These are phyloP conservation scores for Paramecium biaurelia DNA, from an alignment of 73 alveolate species.

Conservation along the genomic window DNA sequence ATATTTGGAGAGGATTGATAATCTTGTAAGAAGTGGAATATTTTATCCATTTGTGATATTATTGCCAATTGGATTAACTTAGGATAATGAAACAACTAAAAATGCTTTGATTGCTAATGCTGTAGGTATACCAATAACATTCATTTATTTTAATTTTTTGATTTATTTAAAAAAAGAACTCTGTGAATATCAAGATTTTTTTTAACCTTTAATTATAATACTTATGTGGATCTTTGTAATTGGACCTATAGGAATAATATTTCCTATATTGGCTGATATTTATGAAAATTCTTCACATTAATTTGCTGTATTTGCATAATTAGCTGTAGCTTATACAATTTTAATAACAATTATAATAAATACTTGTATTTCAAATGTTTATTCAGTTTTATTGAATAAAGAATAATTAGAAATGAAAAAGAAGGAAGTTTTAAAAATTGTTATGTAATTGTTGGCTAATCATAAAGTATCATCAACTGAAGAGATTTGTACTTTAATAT, in stretches of 20 bases:
- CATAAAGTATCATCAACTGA: not conserved
- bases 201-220: not conserved
- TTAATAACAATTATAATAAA: not conserved
- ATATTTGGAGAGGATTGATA: not conserved
- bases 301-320: constrained; percentile 9
- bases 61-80: not conserved
- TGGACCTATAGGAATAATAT: not conserved
- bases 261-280: not conserved
- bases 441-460: not conserved
- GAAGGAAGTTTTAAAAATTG: not conserved
- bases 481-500: not conserved
- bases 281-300: not conserved
- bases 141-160: not conserved
- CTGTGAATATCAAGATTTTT: not conserved
- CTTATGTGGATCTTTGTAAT: not conserved
- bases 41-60: not conserved
- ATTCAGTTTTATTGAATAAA: not conserved
- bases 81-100: not conserved
- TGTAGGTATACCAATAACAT: not conserved
- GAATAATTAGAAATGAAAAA: constrained; percentile 19
- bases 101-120: not conserved
- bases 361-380: not conserved
- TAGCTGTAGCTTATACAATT: not conserved
- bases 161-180: not conserved
- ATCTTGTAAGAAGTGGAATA: not conserved